phyloP scores from a whole-genome alignment of 2,329 filamentous ascomycete genomes.

The Fusarium buxicola region DNA sequence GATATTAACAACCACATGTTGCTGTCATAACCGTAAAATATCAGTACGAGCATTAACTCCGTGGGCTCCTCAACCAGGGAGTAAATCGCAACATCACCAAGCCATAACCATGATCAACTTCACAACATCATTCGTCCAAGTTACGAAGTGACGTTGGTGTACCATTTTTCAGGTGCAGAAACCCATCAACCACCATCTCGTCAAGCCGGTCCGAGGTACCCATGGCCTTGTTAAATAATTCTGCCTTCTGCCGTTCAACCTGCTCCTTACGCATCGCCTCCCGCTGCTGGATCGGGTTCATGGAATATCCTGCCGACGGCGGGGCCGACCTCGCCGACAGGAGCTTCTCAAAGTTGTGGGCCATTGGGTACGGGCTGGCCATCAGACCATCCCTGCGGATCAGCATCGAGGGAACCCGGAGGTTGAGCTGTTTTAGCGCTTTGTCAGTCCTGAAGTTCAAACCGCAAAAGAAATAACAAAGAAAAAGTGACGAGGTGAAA shows the following conservation, averaged over 20 bases:
- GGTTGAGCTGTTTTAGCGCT: conserved; percentile 58
- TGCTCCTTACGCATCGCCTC: conserved; percentile 61
- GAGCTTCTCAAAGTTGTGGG: conserved; percentile 59
- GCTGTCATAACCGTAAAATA: neutral
- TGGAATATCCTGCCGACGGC: conserved; percentile 51
- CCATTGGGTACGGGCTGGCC: conserved; percentile 56
- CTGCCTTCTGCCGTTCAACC: conserved; percentile 57
- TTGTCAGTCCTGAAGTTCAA: conserved; percentile 23
- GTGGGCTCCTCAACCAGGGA: neutral
- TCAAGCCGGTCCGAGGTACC: conserved; percentile 52
- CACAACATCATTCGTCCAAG: too few species aligned
- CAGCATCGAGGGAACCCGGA: conserved; percentile 72
- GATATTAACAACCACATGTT: neutral
- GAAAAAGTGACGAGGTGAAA: conserved; percentile 5
- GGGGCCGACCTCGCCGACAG: conserved; percentile 54
- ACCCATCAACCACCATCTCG: conserved; percentile 54
- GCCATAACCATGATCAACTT: neutral
- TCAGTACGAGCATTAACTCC: neutral
- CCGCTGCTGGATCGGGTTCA: conserved; percentile 60
- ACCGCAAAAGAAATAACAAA: conserved; percentile 21
- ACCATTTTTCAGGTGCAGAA: conserved; percentile 47
- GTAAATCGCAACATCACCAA: too few species aligned
- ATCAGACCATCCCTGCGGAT: conserved; percentile 66
- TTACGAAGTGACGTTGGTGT: neutral
- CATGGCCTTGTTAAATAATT: conserved; percentile 56